phyloP scores from a whole-genome alignment of 257 asterid genomes.

The Striga asiatica region DNA sequence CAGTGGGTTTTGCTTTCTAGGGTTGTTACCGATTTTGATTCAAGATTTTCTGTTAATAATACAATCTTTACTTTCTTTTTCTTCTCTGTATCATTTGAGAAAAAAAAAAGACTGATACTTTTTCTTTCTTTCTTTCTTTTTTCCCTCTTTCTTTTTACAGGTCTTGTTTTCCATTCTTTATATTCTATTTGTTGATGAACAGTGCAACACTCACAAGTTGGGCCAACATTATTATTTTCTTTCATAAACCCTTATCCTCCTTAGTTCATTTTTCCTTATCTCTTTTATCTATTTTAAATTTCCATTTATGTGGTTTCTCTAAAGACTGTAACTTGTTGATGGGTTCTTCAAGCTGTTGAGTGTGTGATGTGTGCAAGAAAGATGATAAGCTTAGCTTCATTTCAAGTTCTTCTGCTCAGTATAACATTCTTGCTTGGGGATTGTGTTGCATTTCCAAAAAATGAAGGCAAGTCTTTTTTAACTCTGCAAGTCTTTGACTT shows the following conservation, averaged over 20 bases:
- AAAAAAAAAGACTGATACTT: constrained; percentile 15
- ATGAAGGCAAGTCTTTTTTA: constrained; percentile 41
- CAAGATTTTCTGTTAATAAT: constrained; percentile 34
- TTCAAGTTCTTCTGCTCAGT: constrained; percentile 32
- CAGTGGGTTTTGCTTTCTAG: constrained; percentile 28
- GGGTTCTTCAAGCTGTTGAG: constrained; percentile 24
- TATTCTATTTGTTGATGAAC: constrained; percentile 14
- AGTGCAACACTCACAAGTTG: constrained; percentile 3
- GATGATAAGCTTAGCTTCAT: constrained; percentile 31
- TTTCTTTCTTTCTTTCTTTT: constrained; percentile 15
- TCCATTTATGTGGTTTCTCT: no score
- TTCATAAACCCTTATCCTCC: constrained; percentile 3
- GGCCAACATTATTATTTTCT: constrained; percentile 13
- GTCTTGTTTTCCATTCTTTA: constrained; percentile 15
- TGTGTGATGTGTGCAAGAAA: constrained; percentile 20
- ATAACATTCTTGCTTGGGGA: constrained; percentile 29
- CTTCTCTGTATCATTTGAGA: not conserved
- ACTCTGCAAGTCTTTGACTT: not conserved
- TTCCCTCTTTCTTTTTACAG: constrained; percentile 9
- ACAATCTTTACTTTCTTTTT: constrained; percentile 14
- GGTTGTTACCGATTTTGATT: constrained; percentile 43
- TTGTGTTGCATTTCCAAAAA: constrained; percentile 40
- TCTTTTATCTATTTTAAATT: constrained; percentile 6
- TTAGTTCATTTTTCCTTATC: not conserved
- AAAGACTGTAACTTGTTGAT: constrained; percentile 13